Conservation (phyloP, 192 early-diverging fungal species). For the Coemansia interrupta region DNA sequence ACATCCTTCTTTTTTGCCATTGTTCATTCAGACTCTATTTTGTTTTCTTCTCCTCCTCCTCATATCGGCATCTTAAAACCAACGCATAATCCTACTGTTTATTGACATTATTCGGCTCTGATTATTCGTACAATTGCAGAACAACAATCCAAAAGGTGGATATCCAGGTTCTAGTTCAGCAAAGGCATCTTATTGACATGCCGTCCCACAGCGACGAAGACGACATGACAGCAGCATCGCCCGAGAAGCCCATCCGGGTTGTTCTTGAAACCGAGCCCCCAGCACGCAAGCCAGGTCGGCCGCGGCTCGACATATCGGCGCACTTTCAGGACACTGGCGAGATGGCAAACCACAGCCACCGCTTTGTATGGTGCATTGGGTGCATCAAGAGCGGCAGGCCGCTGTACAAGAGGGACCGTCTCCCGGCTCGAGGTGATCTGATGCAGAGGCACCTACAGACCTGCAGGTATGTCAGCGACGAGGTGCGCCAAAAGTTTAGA, state of each 20-base stretch:
- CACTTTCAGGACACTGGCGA: slow-evolving; percentile 54
- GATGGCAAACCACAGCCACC: slow-evolving; percentile 56
- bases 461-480: slow-evolving; percentile 40
- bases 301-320: slow-evolving; percentile 50
- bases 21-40: too few relatives aligned
- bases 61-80: neutral
- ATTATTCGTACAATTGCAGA: neutral
- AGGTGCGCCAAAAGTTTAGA: slow-evolving; percentile 39
- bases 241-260: slow-evolving; percentile 39
- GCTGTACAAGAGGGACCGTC: slow-evolving; percentile 42
- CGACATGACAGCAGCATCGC: slow-evolving; percentile 25
- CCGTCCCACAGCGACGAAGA: slow-evolving; percentile 30
- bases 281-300: slow-evolving; percentile 50
- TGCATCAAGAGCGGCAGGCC: slow-evolving; percentile 50
- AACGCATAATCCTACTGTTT: slow-evolving; percentile 3
- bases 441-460: slow-evolving; percentile 49
- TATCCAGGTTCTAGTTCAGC: slow-evolving; percentile 39
- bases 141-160: slow-evolving; percentile 21
- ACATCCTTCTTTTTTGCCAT: too few relatives aligned
- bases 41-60: too few relatives aligned
- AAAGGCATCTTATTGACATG: slow-evolving; percentile 25
- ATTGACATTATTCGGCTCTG: neutral
- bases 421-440: slow-evolving; percentile 51
- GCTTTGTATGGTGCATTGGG: slow-evolving; percentile 51
- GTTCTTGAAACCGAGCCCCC: slow-evolving; percentile 48